A percentile compares a stretch with the other conserved stretches of the same genome.
These are phyloP conservation scores for Geotrichum cucujoidarum DNA, from an alignment of 1,139 yeast species.

Conservation along the genomic window DNA sequence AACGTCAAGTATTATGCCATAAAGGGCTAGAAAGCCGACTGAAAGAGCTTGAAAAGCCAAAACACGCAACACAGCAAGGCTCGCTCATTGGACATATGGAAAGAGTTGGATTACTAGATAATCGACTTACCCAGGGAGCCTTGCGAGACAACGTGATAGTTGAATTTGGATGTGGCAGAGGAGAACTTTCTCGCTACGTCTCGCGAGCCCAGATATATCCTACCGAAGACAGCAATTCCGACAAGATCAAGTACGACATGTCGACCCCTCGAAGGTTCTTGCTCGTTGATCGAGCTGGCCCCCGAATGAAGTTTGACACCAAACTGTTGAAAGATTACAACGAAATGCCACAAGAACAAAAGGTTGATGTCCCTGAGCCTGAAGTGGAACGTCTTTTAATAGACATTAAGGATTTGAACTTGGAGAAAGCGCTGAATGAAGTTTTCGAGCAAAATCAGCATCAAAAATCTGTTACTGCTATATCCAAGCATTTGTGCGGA, in stretches of 20 bases:
- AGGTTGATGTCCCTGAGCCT: slow-evolving; percentile 31
- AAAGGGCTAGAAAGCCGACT: slow-evolving; percentile 41
- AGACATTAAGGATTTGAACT: slow-evolving; percentile 71
- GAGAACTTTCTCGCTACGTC: slow-evolving; percentile 72
- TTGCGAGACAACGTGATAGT: slow-evolving; percentile 42
- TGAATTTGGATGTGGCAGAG: slow-evolving; percentile 91
- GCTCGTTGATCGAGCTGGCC: slow-evolving; percentile 71
- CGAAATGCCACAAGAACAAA: slow-evolving; percentile 21
- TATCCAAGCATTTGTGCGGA: slow-evolving; percentile 88
- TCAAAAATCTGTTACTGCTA: slow-evolving; percentile 44
- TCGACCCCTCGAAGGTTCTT: slow-evolving; percentile 43
- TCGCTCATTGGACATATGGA: slow-evolving; percentile 70
- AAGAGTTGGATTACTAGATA: slow-evolving; percentile 40
- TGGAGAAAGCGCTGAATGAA: slow-evolving; percentile 43
- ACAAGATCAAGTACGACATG: neutral
- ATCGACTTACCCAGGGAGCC: slow-evolving; percentile 10
- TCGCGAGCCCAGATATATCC: slow-evolving; percentile 42
- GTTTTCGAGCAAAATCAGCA: neutral
- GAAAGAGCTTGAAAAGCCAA: slow-evolving; percentile 49
- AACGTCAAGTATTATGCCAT: slow-evolving; percentile 24
- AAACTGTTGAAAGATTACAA: slow-evolving; percentile 55
- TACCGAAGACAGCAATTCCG: slow-evolving; percentile 1
- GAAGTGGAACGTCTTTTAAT: slow-evolving; percentile 52
- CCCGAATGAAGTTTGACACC: slow-evolving; percentile 71
- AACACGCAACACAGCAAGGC: slow-evolving; percentile 80